phyloP scores from a whole-genome alignment of 2,329 filamentous ascomycete genomes.

The Diaporthe sp. region DNA sequence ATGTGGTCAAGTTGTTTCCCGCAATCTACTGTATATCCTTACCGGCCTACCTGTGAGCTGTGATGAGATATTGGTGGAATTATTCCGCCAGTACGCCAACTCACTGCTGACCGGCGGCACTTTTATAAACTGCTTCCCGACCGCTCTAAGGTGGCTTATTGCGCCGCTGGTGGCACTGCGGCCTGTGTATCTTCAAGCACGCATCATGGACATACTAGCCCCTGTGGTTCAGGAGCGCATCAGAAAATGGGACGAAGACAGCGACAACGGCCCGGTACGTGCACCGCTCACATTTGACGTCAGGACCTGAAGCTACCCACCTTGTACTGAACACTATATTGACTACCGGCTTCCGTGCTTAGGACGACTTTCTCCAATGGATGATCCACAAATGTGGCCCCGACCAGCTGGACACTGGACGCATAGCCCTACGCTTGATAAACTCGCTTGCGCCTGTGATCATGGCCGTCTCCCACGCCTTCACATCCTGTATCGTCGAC shows the following conservation, averaged over 20 bases:
- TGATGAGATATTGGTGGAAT: neutral
- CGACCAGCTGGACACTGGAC: neutral
- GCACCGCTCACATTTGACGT: neutral
- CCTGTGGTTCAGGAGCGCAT: constrained; percentile 10
- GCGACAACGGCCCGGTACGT: neutral
- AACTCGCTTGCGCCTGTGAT: neutral
- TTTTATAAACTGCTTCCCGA: constrained; percentile 14
- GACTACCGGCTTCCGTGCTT: neutral
- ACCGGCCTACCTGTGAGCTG: neutral
- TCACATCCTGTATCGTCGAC: neutral
- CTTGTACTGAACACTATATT: neutral
- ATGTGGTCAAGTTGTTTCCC: neutral
- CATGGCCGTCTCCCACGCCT: neutral
- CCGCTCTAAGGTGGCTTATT: neutral
- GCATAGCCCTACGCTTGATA: constrained; percentile 1
- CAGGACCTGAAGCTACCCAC: neutral
- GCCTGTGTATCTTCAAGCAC: neutral
- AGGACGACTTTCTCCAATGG: constrained; percentile 25
- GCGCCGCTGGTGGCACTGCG: neutral
- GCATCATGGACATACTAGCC: neutral
- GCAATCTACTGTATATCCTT: neutral
- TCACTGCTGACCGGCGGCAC: neutral
- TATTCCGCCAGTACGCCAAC: neutral
- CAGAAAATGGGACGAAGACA: neutral
- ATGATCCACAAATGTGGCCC: neutral